Evolutionary conservation across 441 rosid genomes (phyloP), one percentile per base, ranked within the genome.

Genomic region (Populus hybrid): DNA sequence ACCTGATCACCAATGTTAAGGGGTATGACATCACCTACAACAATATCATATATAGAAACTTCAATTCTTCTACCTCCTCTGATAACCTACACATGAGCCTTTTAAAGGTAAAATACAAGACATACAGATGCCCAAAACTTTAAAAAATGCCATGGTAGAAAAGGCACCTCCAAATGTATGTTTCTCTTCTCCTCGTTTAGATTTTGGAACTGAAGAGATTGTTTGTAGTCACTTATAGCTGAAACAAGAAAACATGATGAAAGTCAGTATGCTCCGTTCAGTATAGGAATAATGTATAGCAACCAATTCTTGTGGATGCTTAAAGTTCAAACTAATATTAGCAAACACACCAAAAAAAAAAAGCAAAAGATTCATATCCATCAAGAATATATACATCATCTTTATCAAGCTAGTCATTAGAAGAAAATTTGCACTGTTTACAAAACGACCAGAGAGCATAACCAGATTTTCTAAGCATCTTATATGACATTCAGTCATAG

Each of bases 1-100:
- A 84, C 99, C 93, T 96, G 99, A 83, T 93, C 95, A 83, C 99
- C 99, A 79, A 92, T 94, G 75, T 91, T 89, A 76, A 95, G 98
- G 73, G 97, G 98, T 71, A 96, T 71, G 72, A 96, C 84, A 84
- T 96, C 99, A 75, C 98, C 99, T 75, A 92, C 98, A 68, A 96
- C 89, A 40, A 96, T 79, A 83, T 97, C 99, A 82, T 94, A 97
- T 79, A 97, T 97, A 53, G 99, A 97, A 76, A 94, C 82, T 71
- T 93, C 92, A 83, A 93, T 84, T 90, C 98, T 89, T 87, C 94
- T 91, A 75, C 99, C 98, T 78, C 87, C 94, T 76, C 99, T 89
- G 32, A 91, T 88, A 82, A 94, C 98, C 99, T 96, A 78, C 59
- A 73, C 40, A 74, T 59, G 65, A 36, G 70, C 76, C 72, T 75